A percentile compares a stretch with the other conserved stretches of the same genome.
These are phyloP conservation scores for Blastosporella zonata DNA, from an alignment of 1,284 basidiomycete genomes.

Conservation along the genomic window DNA sequence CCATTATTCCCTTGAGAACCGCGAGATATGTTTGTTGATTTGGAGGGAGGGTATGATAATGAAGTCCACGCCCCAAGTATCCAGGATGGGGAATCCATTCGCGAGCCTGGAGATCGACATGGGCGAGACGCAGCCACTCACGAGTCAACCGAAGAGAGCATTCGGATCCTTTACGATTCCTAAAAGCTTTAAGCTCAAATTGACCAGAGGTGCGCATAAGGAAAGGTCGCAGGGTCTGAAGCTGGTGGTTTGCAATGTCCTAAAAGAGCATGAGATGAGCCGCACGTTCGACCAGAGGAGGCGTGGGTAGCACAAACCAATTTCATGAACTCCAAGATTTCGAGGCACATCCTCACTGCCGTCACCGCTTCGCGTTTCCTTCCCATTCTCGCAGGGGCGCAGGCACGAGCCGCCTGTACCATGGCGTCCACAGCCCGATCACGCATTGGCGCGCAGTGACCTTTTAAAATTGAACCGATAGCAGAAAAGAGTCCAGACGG, in stretches of 20 bases:
- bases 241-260: constrained; percentile 96
- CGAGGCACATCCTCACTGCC: constrained; percentile 83
- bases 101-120: constrained; percentile 33
- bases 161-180: constrained; percentile 48
- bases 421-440: constrained; percentile 83
- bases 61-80: constrained; percentile 37
- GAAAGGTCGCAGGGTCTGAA: constrained; percentile 83
- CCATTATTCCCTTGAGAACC: constrained; percentile 64
- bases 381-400: constrained; percentile 51
- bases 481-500: constrained; percentile 77
- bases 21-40: constrained; percentile 57
- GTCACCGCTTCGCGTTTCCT: constrained; percentile 64
- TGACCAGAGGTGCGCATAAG: constrained; percentile 78
- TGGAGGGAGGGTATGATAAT: constrained; percentile 40
- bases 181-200: constrained; percentile 81
- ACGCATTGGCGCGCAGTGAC: constrained; percentile 91
- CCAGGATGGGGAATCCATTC: constrained; percentile 41
- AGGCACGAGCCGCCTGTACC: constrained; percentile 66
- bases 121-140: constrained; percentile 55
- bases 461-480: constrained; percentile 81
- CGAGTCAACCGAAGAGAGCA: constrained; percentile 55
- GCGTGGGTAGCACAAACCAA: constrained; percentile 54
- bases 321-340: constrained; percentile 94
- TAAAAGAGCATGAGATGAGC: constrained; percentile 31
- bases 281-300: constrained; percentile 14